Evolutionary conservation across 1,284 basidiomycete species (phyloP).

Genomic region (Cryptococcus jaspeensis): DNA sequence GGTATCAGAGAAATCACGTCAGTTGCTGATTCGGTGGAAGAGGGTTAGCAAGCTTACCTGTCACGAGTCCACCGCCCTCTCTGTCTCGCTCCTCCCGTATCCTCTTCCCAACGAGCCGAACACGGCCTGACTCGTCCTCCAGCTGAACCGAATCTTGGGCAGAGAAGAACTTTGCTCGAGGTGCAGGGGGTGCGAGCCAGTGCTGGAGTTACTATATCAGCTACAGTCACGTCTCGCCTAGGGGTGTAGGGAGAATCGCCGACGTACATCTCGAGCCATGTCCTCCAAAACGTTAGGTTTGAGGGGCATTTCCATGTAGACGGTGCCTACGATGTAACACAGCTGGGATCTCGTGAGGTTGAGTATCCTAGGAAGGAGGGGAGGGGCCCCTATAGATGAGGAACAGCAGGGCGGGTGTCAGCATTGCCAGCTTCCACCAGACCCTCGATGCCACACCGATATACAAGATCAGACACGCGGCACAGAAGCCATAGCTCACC

Average conservation of each 20-base stretch:
- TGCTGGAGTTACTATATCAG: slow-evolving; percentile 58
- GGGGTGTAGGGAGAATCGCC: not conserved
- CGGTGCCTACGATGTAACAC: slow-evolving; percentile 89
- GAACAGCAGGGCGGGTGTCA: not conserved
- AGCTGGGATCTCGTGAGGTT: slow-evolving; percentile 81
- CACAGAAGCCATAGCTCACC: slow-evolving; percentile 50
- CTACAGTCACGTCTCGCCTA: not conserved
- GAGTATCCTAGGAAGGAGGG: slow-evolving; percentile 76
- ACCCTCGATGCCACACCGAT: not conserved
- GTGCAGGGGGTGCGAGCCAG: slow-evolving; percentile 80
- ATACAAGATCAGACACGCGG: not conserved
- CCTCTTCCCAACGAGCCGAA: slow-evolving; percentile 75
- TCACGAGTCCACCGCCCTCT: slow-evolving; percentile 66
- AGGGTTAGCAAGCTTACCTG: slow-evolving; percentile 54
- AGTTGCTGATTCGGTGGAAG: not conserved
- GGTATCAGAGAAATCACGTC: not conserved
- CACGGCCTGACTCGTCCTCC: slow-evolving; percentile 92
- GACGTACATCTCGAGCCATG: slow-evolving; percentile 80
- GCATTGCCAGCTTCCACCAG: not conserved
- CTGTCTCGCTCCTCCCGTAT: slow-evolving; percentile 50
- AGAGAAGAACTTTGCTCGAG: slow-evolving; percentile 70
- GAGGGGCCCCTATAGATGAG: slow-evolving; percentile 61
- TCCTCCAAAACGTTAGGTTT: slow-evolving; percentile 98
- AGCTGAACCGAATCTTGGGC: slow-evolving; percentile 78
- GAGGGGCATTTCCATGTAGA: slow-evolving; percentile 97